Evolutionary conservation across 306 rosid species (phyloP), one percentile per base, ranked within the genome.

Genomic region (Arachis hypogaea): DNA sequence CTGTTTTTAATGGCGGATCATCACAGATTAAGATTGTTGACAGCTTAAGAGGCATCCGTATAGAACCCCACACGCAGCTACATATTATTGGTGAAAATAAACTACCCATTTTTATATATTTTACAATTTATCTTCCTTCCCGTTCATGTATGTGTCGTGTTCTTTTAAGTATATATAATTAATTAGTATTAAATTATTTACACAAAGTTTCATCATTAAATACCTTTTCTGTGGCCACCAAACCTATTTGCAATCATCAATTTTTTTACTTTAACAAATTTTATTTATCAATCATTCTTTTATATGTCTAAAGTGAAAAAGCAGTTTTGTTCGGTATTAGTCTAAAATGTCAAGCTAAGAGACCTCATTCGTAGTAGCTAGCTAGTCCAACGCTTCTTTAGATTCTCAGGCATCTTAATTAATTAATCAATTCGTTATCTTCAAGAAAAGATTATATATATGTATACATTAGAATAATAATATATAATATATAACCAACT

Each of bases 301-400:
- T 40, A 68, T 57, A 14, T 29, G 11, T 12, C 54, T 54, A 33
- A 33, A 33, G 4, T 2, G 4, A 14, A 2, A 66, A 58, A 41
- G 69, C 18, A 30, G 59, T 61, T 70, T 55, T 7, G 61, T 30
- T 46, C 56, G 50, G 54, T 51, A 12, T 68, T 65, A 62, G 67
- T 72, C 46, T 56, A 72, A 83, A 29, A 71, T 72, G 29, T 79
- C 65, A 42, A 78, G 54, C 66, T 55, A 68, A 58, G 49, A 69
- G 73, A 58, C 72, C 77, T 63, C 63, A 51, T 73, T 77, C 51
- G 74, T 43, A 8, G 5, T 22, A 22, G 28, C 28, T 22, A 22
- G 28, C 28, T 12, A 67, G 59, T 80, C 74, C 44, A 76, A 75
- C 68, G 2, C 59, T 62, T 72, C 72, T 67, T 64, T 66, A 49